Conservation (phyloP, 768 basidiomycete genomes). For the Tricholoma matsutake region DNA sequence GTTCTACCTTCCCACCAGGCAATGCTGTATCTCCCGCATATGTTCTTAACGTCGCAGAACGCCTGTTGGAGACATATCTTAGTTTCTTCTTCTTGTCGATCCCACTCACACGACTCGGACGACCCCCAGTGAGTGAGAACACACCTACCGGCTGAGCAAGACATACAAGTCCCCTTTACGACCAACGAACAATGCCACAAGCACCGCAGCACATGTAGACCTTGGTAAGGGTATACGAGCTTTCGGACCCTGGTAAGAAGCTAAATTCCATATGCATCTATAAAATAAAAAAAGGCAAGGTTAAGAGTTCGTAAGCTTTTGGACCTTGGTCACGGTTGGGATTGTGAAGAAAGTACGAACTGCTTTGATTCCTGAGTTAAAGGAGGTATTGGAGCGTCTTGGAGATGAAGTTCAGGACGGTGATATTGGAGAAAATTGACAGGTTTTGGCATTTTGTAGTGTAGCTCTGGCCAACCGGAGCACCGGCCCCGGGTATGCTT, state of each 20-base stretch:
- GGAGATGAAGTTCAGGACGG: slow-evolving; percentile 38
- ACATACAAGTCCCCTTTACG: slow-evolving; percentile 83
- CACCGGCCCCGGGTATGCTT: too few species aligned
- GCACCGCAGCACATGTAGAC: slow-evolving; percentile 66
- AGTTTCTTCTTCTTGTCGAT: too few species aligned
- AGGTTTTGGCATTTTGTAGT: neutral
- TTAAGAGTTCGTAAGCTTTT: too few species aligned
- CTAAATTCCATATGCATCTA: slow-evolving; percentile 61
- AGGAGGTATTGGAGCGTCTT: slow-evolving; percentile 42
- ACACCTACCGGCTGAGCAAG: slow-evolving; percentile 72
- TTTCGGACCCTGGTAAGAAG: slow-evolving; percentile 43
- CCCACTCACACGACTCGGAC: neutral
- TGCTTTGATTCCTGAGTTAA: slow-evolving; percentile 50
- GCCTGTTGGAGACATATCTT: slow-evolving; percentile 39
- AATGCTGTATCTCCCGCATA: slow-evolving; percentile 89
- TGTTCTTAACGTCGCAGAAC: slow-evolving; percentile 65
- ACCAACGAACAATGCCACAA: slow-evolving; percentile 84
- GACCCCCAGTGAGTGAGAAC: too few species aligned
- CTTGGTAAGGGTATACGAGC: slow-evolving; percentile 46
- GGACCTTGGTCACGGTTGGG: too few species aligned
- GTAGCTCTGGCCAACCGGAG: too few species aligned
- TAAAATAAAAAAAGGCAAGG: too few species aligned
- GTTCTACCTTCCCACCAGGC: slow-evolving; percentile 82
- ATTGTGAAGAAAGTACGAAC: slow-evolving; percentile 25
- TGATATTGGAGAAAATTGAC: slow-evolving; percentile 48